phyloP scores from a whole-genome alignment of 2,329 filamentous ascomycete species.

The Venturia oleaginea region DNA sequence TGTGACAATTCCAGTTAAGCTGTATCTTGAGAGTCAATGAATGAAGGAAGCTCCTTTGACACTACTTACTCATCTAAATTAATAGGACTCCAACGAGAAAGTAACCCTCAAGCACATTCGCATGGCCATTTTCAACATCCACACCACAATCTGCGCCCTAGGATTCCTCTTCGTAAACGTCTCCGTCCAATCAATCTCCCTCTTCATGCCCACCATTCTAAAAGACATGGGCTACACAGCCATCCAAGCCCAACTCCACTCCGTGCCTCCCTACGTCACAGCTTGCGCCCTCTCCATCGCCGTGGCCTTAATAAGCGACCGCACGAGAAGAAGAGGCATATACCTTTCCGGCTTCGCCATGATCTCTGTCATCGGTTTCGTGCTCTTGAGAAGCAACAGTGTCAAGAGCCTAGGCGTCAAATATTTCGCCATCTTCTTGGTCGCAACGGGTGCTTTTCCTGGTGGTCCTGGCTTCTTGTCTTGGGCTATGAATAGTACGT shows the following conservation, averaged over 20 bases:
- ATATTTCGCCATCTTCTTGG: slow-evolving; percentile 47
- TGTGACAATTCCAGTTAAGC: too few relatives aligned
- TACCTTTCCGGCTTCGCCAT: slow-evolving; percentile 28
- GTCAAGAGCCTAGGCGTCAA: slow-evolving; percentile 33
- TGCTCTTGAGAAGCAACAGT: slow-evolving; percentile 37
- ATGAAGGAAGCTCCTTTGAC: too few relatives aligned
- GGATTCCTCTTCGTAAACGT: slow-evolving; percentile 54
- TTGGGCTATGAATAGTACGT: slow-evolving; percentile 49
- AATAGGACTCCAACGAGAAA: slow-evolving; percentile 32
- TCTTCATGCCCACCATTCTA: slow-evolving; percentile 33
- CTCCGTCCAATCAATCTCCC: slow-evolving; percentile 42
- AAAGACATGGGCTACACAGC: slow-evolving; percentile 29
- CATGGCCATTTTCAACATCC: slow-evolving; percentile 45
- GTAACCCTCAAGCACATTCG: slow-evolving; percentile 43
- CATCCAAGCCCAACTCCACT: slow-evolving; percentile 30
- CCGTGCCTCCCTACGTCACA: slow-evolving; percentile 31
- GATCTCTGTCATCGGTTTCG: slow-evolving; percentile 43
- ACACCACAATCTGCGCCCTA: slow-evolving; percentile 49
- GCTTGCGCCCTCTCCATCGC: slow-evolving; percentile 28
- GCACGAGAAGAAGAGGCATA: slow-evolving; percentile 29
- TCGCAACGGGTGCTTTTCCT: slow-evolving; percentile 48
- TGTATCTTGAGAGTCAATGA: too few relatives aligned
- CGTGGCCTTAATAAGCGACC: slow-evolving; percentile 29
- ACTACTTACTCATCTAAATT: neutral
- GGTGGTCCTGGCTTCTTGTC: slow-evolving; percentile 49